phyloP scores from a whole-genome alignment of 2,329 filamentous ascomycete genomes.

The Dothistroma septosporum region DNA sequence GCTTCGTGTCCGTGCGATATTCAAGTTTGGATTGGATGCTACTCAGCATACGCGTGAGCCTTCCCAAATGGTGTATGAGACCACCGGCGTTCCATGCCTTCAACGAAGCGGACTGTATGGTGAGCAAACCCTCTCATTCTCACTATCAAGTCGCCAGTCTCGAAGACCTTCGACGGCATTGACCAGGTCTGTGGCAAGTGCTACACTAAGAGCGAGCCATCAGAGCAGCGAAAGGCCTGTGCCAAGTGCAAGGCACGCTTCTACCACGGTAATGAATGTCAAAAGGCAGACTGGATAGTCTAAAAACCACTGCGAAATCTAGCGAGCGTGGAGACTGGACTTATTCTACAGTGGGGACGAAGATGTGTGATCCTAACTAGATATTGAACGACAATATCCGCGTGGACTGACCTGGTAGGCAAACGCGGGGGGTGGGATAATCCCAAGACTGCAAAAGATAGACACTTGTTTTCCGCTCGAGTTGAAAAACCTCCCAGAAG shows the following conservation, averaged over 20 bases:
- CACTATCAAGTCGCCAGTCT: background rate
- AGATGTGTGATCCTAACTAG: background rate
- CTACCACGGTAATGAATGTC: background rate
- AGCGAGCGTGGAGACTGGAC: background rate
- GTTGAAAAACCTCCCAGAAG: no score
- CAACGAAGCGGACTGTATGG: background rate
- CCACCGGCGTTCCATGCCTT: background rate
- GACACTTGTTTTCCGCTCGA: no score
- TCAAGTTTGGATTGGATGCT: no score
- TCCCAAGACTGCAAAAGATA: no score
- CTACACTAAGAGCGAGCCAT: background rate
- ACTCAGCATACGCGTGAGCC: background rate
- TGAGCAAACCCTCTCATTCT: background rate
- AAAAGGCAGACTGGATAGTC: background rate
- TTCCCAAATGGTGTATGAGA: background rate
- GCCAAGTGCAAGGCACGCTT: background rate
- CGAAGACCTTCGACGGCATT: background rate
- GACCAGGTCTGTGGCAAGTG: background rate
- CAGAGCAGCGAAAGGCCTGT: background rate
- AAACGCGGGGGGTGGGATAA: no score
- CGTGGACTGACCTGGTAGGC: no score
- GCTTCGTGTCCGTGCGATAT: no score
- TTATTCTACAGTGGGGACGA: background rate
- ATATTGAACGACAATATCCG: background rate
- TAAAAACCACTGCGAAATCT: background rate